These are phyloP conservation scores for Myriosclerotinia duriaeana DNA, from an alignment of 2,329 filamentous ascomycete species.

Conservation along the genomic window DNA sequence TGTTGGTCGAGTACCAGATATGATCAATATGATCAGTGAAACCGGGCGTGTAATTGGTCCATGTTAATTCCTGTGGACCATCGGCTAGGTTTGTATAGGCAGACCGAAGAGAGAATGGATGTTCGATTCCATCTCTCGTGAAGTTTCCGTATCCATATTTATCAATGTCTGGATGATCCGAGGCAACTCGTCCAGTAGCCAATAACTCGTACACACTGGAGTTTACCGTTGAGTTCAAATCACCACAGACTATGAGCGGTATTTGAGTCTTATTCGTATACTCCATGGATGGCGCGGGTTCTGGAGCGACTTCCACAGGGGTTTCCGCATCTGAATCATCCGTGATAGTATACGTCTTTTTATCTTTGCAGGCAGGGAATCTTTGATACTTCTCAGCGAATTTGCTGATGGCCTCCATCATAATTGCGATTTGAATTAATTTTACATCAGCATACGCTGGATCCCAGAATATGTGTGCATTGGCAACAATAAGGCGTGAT, in stretches of 20 bases:
- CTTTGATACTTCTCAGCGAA: constrained; percentile 82
- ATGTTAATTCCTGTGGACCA: constrained; percentile 79
- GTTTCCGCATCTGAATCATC: constrained; percentile 49
- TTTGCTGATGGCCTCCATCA: constrained; percentile 89
- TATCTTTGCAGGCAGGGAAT: constrained; percentile 78
- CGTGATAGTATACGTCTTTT: constrained; percentile 46
- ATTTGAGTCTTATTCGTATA: constrained; percentile 86
- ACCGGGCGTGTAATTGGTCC: constrained; percentile 95
- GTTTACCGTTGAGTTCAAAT: constrained; percentile 87
- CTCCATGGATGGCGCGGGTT: constrained; percentile 78
- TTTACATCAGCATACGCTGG: constrained; percentile 90
- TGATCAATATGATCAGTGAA: constrained; percentile 94
- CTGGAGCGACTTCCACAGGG: constrained; percentile 55
- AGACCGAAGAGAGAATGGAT: constrained; percentile 91
- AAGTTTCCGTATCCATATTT: constrained; percentile 89
- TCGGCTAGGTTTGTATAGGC: constrained; percentile 81
- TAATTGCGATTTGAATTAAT: constrained; percentile 88
- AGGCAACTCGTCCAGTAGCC: constrained; percentile 72
- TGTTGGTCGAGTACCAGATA: constrained; percentile 91
- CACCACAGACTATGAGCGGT: constrained; percentile 86
- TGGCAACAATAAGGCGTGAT: constrained; percentile 87
- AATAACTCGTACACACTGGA: constrained; percentile 92
- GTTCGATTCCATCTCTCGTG: constrained; percentile 85
- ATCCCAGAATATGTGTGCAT: constrained; percentile 95
- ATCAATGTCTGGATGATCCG: constrained; percentile 76